These are phyloP conservation scores for Neoboletus brunneissimus DNA, from an alignment of 768 basidiomycete genomes.

Conservation along the genomic window DNA sequence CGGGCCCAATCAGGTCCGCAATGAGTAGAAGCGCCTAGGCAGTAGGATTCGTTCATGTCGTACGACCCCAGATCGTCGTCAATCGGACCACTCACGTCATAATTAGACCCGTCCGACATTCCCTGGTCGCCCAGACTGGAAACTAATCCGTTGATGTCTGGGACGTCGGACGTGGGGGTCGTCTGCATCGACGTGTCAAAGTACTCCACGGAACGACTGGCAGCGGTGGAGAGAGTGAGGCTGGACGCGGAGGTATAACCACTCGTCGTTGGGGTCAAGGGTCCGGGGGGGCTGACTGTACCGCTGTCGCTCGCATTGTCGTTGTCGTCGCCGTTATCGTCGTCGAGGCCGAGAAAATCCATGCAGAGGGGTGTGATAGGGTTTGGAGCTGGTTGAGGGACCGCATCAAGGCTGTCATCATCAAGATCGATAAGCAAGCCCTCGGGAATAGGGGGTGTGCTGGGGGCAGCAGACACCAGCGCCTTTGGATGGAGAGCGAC, in stretches of 20 bases:
- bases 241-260: constrained; percentile 28
- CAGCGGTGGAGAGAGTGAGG: constrained; percentile 25
- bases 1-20: constrained; percentile 61
- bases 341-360: constrained; percentile 25
- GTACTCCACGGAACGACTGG: constrained; percentile 26
- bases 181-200: constrained; percentile 30
- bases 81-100: constrained; percentile 55
- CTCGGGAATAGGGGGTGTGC: constrained; percentile 41
- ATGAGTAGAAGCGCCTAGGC: constrained; percentile 57
- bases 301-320: constrained; percentile 30
- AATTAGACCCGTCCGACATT: constrained; percentile 48
- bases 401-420: constrained; percentile 35
- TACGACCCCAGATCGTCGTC: constrained; percentile 20
- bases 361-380: constrained; percentile 18
- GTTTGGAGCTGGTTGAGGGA: constrained; percentile 5
- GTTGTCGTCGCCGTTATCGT: constrained; percentile 19
- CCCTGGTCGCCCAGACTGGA: constrained; percentile 50
- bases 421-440: constrained; percentile 58
- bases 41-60: constrained; percentile 20
- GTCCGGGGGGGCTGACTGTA: constrained; percentile 32
- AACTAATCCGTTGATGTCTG: constrained; percentile 64
- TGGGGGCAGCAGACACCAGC: constrained; percentile 16
- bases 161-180: constrained; percentile 36
- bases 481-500: constrained; percentile 16
- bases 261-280: constrained; percentile 32